Conservation (phyloP, 164 flowering plant genomes). For the Aristolochia contorta region DNA sequence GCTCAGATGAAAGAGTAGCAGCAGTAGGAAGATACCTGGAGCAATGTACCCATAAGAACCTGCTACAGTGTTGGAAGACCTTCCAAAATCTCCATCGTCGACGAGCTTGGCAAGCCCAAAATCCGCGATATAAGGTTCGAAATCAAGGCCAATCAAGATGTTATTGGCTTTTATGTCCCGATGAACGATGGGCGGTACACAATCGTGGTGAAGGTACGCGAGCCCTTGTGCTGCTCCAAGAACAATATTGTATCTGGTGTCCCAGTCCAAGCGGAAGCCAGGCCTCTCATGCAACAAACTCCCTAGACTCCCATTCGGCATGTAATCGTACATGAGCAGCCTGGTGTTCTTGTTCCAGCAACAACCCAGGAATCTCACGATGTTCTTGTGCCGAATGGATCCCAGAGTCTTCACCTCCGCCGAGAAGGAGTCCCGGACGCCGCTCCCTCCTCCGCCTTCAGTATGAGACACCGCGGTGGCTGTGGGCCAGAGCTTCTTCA, state of each 20-base stretch:
- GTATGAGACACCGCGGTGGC: constrained; percentile 16
- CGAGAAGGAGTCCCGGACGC: constrained; percentile 58
- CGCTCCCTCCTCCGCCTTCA: constrained; percentile 8
- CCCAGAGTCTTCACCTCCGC: constrained; percentile 72
- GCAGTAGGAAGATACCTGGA: constrained; percentile 37
- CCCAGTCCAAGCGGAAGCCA: constrained; percentile 57
- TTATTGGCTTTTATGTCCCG: constrained; percentile 82
- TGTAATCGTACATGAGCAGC: constrained; percentile 72
- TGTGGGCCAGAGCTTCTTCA: constrained; percentile 77
- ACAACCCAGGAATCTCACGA: constrained; percentile 71
- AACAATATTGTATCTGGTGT: constrained; percentile 45
- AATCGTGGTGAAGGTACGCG: constrained; percentile 81
- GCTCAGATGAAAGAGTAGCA: background rate
- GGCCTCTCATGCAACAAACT: constrained; percentile 52
- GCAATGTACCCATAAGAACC: constrained; percentile 89
- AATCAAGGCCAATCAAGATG: constrained; percentile 69
- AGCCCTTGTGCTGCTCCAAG: constrained; percentile 76
- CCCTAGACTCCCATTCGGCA: constrained; percentile 85
- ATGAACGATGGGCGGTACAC: constrained; percentile 76
- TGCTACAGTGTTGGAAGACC: constrained; percentile 65
- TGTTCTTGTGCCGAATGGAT: constrained; percentile 75
- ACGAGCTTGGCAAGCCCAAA: constrained; percentile 87
- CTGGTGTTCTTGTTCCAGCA: constrained; percentile 59
- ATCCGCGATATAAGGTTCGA: constrained; percentile 83
- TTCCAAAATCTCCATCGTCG: constrained; percentile 43